Conservation (phyloP, 2,329 filamentous ascomycete species). For the Westerdykella sp. region DNA sequence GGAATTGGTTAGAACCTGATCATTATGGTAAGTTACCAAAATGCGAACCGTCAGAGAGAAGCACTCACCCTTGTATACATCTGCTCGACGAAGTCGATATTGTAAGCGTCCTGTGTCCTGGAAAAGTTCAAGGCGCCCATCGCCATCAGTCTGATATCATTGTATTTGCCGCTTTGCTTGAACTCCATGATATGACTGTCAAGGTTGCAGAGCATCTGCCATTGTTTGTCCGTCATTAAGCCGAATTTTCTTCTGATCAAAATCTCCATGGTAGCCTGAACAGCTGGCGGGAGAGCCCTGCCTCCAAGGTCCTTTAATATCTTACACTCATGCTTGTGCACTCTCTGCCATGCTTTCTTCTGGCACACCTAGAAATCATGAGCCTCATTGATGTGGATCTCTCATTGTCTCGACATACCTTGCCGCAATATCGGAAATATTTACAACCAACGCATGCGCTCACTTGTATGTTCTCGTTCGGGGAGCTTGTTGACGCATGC, state of each 20-base stretch:
- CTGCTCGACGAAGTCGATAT: conserved; percentile 38
- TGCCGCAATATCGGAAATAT: conserved; percentile 54
- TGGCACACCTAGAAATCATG: conserved; percentile 49
- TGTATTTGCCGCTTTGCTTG: conserved; percentile 33
- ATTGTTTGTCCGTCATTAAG: conserved; percentile 35
- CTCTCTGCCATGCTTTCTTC: conserved; percentile 51
- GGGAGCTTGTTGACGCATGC: conserved; percentile 28
- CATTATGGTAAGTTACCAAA: neutral
- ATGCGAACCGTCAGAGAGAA: neutral
- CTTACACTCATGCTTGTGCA: conserved; percentile 56
- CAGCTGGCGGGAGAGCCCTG: conserved; percentile 48
- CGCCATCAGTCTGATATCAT: conserved; percentile 48
- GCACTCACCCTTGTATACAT: conserved; percentile 44
- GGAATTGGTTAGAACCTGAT: conserved; percentile 52
- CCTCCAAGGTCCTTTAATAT: conserved; percentile 42
- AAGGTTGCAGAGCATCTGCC: conserved; percentile 41
- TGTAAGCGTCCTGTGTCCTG: conserved; percentile 35
- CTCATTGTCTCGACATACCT: conserved; percentile 37
- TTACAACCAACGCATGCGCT: conserved; percentile 54
- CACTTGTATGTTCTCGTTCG: conserved; percentile 34
- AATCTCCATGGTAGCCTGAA: conserved; percentile 51
- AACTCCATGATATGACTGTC: conserved; percentile 48
- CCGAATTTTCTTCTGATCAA: conserved; percentile 42
- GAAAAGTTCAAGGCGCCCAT: conserved; percentile 52
- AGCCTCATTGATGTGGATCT: neutral